Base-by-base conservation (phyloP, 2,329 filamentous ascomycete species). In the Aureobasidium sp. region DNA sequence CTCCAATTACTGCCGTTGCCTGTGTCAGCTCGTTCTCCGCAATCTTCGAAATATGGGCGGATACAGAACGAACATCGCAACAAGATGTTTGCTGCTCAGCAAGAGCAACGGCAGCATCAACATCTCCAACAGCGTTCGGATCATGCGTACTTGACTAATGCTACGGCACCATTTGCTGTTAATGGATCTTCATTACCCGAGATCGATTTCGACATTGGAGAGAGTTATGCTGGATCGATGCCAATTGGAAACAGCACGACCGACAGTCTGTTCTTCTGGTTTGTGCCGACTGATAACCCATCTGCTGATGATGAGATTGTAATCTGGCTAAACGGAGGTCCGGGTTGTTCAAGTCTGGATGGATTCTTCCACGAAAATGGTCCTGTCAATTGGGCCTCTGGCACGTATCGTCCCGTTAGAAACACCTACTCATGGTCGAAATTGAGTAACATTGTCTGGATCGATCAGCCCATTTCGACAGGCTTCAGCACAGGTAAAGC, bases 381-480 rank as follows among this genome's bases (percentile, higher is more conserved):
- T 1, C 74, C 75, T 1, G 70, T 79, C 57, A 66, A 73, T 2
- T 79, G 76, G 76, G 73, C 77, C 46, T 74, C 74, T 66, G 71
- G 71, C 25, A 73, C 71, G 8, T 64, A 70, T 67, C 60, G 67
- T 19, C 72, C 76, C 1, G 71, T 77, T 2, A 70, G 73, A 62
- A 78, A 78, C 62, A 72, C 74, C 0, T 78, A 71, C 69, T 71
- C 72, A 38, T 78, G 75, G 74, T 70, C 83, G 62, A 86, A 87
- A 53, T 73, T 93, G 42, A 88, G 87, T 57, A 90, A 91, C 71
- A 81, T 92, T 66, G 76, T 94, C 45, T 94, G 85, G 82, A 79
- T 81, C 13, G 79, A 78, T 7, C 64, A 67, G 29, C 65, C 65
- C 3, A 61, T 67, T 17, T 68, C 69, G 8, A 67, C 66, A 3